Evolutionary conservation across 345 rosid species (phyloP).

Genomic region (Rhodamnia rubescens): DNA sequence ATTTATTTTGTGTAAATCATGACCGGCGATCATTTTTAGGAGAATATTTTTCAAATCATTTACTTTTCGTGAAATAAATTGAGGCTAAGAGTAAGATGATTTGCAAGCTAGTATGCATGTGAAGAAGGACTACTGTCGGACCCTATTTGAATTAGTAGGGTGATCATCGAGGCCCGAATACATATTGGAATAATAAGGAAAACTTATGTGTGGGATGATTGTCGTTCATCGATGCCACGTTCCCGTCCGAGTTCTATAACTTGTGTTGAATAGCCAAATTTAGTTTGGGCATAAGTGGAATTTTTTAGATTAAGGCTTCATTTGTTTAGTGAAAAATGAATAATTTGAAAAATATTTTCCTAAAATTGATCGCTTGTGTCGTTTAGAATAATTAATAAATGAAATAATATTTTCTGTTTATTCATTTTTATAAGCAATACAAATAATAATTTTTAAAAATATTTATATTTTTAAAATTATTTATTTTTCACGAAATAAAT

Average conservation of each 20-base stretch:
- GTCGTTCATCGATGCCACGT: not conserved
- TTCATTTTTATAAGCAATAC: not conserved
- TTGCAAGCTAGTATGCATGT: not conserved
- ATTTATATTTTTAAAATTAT: not conserved
- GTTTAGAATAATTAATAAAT: not conserved
- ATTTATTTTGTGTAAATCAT: too few relatives aligned
- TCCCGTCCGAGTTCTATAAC: not conserved
- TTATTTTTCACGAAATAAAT: not conserved
- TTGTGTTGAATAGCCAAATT: not conserved
- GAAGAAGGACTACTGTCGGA: too few relatives aligned
- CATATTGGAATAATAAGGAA: not conserved
- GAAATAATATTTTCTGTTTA: not conserved
- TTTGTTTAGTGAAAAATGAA: not conserved
- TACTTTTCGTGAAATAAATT: too few relatives aligned
- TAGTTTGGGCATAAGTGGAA: not conserved
- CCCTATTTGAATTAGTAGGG: not conserved
- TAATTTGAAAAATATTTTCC: not conserved
- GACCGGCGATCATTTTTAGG: too few relatives aligned
- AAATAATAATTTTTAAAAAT: not conserved
- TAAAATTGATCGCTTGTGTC: not conserved
- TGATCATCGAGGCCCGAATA: not conserved
- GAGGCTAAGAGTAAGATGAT: not conserved
- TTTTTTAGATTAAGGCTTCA: not conserved
- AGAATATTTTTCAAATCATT: too few relatives aligned
- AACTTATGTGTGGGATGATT: not conserved